Evolutionary conservation across 495 filamentous ascomycete species (phyloP).

Genomic region (Hypoxylon perforatum): DNA sequence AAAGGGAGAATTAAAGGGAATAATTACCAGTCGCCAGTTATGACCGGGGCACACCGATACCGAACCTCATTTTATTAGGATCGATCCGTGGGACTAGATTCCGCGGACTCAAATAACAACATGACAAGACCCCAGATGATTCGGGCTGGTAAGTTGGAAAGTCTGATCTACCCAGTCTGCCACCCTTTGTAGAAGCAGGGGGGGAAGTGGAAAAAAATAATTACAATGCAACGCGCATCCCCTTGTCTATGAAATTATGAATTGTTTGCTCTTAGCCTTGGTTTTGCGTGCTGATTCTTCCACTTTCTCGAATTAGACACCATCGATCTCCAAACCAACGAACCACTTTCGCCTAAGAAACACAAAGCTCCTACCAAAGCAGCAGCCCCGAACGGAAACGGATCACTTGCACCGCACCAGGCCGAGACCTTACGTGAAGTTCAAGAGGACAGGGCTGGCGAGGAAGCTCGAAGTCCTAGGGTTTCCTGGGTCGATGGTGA

Average conservation of each 20-base stretch:
- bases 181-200: slow-evolving; percentile 30
- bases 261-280: slow-evolving; percentile 27
- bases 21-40: slow-evolving; percentile 31
- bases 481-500: slow-evolving; percentile 61
- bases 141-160: slow-evolving; percentile 71
- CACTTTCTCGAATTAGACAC: slow-evolving; percentile 72
- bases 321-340: slow-evolving; percentile 89
- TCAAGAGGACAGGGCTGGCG: slow-evolving; percentile 76
- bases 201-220: slow-evolving; percentile 26
- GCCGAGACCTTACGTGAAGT: slow-evolving; percentile 83
- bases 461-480: slow-evolving; percentile 66
- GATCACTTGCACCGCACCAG: slow-evolving; percentile 82
- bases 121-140: slow-evolving; percentile 85
- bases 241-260: slow-evolving; percentile 29
- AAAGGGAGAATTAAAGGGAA: slow-evolving; percentile 15
- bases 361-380: slow-evolving; percentile 57
- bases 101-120: slow-evolving; percentile 44
- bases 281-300: slow-evolving; percentile 38
- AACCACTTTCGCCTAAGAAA: slow-evolving; percentile 84
- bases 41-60: slow-evolving; percentile 21
- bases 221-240: slow-evolving; percentile 42
- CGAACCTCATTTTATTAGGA: slow-evolving; percentile 29
- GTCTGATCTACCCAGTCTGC: slow-evolving; percentile 35
- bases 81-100: slow-evolving; percentile 41
- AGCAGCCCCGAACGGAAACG: slow-evolving; percentile 52